Evolutionary conservation across 441 rosid species (phyloP), one percentile per base, ranked within the genome.

Genomic region (Pelargonium hybrid): DNA sequence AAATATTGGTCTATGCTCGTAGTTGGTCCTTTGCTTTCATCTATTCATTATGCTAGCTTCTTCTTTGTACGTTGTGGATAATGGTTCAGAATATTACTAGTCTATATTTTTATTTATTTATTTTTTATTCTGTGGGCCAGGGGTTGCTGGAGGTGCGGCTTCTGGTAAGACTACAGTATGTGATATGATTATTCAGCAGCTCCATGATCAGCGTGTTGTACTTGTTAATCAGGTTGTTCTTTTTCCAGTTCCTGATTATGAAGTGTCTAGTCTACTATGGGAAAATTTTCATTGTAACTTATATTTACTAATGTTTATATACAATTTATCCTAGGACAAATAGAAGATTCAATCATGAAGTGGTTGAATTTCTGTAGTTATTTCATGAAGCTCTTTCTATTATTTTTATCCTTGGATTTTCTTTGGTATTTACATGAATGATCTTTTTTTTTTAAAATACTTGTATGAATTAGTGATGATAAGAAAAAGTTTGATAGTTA

Each of bases 91-190:
- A 18, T 2, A 56, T 3, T 18, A 1, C 62, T 9, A 14, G 2
- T 11, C 2, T 54, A 71, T 66, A 7, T 56, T 67, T 68, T 15
- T 17, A 13, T 62, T 47, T 29, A 39, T 74, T 70, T 39, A 69
- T 66, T 75, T 74, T 3, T 63, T 31, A 13, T 5, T 26, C 47
- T 29, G 4, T 75, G 64, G 31, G 54, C 69, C 77, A 92, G 98
- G 99, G 69, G 99, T 94, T 81, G 97, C 98, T 69, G 99, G 99
- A 37, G 99, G 98, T 18, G 94, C 99, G 1, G 97, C 99, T 63
- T 88, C 99, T n/a, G 99, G 99, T 41, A 94, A 94, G 85, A 92
- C 99, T 77, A 85, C 99, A 68, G 99, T 92, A 18, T 94, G 99
- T 71, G 97, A 94, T 85, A 88, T 94, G 98, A 94, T 94, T 59